These are phyloP conservation scores for Aspergillus arachidicola DNA, from an alignment of 2,329 filamentous ascomycete species.

Conservation along the genomic window DNA sequence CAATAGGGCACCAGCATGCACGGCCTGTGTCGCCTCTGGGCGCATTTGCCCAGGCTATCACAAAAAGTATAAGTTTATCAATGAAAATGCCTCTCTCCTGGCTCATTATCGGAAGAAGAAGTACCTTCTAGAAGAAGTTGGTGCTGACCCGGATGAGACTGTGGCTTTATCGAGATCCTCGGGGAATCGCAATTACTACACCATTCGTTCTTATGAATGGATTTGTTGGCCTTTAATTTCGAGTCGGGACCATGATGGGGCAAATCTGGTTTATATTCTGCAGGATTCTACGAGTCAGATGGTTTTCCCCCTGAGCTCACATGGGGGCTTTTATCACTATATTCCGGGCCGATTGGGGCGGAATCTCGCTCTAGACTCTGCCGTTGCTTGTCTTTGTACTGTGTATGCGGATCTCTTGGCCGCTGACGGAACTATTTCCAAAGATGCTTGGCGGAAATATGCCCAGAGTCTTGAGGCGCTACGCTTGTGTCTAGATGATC, in stretches of 20 bases:
- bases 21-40: background rate
- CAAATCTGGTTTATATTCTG: background rate
- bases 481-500: background rate
- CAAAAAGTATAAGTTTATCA: background rate
- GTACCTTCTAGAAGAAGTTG: background rate
- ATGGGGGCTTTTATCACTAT: background rate
- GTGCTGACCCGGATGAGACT: background rate
- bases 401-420: background rate
- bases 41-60: background rate
- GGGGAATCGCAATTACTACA: too few species aligned
- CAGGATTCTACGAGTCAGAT: background rate
- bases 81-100: background rate
- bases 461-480: background rate
- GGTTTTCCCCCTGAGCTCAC: background rate
- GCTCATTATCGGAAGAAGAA: background rate
- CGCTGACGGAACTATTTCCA: background rate
- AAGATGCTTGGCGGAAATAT: background rate
- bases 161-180: background rate
- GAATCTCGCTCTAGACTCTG: background rate
- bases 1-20: background rate
- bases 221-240: background rate
- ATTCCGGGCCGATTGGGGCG: background rate
- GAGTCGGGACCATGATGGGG: background rate
- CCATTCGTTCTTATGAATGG: background rate
- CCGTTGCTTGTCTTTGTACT: background rate